Percentiles rank a stretch among this genome's conserved stretches.
Conservation (phyloP, 2,329 filamentous ascomycete genomes). For the Pochonia chlamydosporia region DNA sequence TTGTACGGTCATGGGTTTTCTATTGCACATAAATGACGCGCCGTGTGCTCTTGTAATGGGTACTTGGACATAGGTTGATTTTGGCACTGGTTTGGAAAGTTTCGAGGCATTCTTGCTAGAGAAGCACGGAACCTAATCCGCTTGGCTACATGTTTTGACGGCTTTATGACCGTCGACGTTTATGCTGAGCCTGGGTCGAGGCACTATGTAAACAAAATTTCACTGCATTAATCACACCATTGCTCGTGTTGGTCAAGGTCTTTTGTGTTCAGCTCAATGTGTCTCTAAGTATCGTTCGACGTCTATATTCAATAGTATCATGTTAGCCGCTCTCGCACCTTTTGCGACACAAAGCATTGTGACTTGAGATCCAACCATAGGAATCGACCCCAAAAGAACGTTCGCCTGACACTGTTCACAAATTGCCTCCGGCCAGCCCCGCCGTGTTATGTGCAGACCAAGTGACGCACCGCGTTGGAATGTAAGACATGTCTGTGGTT, state of each 20-base stretch:
- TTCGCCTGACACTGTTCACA: too few relatives aligned
- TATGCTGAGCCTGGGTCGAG: neutral
- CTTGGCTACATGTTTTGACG: slow-evolving; percentile 6
- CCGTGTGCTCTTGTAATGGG: slow-evolving; percentile 16
- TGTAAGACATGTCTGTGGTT: slow-evolving; percentile 11
- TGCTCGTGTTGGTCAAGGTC: neutral
- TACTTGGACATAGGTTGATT: slow-evolving; percentile 23
- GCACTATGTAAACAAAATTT: neutral
- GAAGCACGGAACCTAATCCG: neutral
- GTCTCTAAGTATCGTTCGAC: neutral
- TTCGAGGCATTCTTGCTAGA: neutral
- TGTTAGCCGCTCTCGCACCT: too few relatives aligned
- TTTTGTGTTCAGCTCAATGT: neutral
- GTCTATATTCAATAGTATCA: too few relatives aligned
- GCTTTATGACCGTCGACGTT: neutral
- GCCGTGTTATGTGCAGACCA: neutral
- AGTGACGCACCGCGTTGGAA: slow-evolving; percentile 12
- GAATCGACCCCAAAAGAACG: too few relatives aligned
- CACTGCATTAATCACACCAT: neutral
- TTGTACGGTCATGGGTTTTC: neutral
- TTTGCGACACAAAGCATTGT: too few relatives aligned
- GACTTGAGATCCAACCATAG: too few relatives aligned
- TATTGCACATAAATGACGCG: neutral
- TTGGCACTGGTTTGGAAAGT: slow-evolving; percentile 16
- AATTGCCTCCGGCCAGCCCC: neutral